Base-by-base conservation (phyloP, 805 yeast genomes). In the Ogataea angusta region DNA sequence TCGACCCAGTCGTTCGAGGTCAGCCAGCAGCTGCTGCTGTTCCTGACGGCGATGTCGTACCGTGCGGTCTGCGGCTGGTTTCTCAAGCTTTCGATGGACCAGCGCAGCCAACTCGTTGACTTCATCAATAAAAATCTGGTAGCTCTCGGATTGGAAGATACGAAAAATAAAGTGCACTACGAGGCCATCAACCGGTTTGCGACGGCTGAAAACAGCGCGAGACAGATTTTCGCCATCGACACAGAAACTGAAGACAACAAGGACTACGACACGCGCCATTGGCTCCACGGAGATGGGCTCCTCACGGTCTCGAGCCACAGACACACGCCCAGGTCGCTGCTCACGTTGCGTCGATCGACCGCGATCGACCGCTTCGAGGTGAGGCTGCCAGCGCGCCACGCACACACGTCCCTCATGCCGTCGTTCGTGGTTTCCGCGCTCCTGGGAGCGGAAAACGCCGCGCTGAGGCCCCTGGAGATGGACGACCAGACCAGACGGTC, bases 31-130 rank as follows among this genome's bases (percentile, higher is more conserved):
- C 52, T 85, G 32, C 70, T 85, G 0, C 79, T 76, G 36, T 87
- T 85, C 56, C 65, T 82, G 21, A 64, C 75, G 18, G 67, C 79
- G 1, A 63, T 83, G 34, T 84, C 95, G 0, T 85, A 82, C 55
- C 72, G 70, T 34, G 84, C 85, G 3, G 76, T 88, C 18, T 67
- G 82, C 2, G 70, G 73, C 30, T 85, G 95, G 90, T 86, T 80
- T 48, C 62, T 86, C 51, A 76, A 80, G 41, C 72, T 87, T 56
- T 70, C 71, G 13, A 45, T 81, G 44, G 63, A 62, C n/a, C 80
- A 80, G 35, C 69, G 95, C 30, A 70, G 72, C 36, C 68, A 70
- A 26, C 52, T 86, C 26, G 75, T 84, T 1, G 72, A 86, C 2
- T 88, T 77, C 52, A 69, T 88, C 10, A 69, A 79, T 27, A 73